Conservation (phyloP, 2,329 filamentous ascomycete species). For the Colletotrichum salicis region DNA sequence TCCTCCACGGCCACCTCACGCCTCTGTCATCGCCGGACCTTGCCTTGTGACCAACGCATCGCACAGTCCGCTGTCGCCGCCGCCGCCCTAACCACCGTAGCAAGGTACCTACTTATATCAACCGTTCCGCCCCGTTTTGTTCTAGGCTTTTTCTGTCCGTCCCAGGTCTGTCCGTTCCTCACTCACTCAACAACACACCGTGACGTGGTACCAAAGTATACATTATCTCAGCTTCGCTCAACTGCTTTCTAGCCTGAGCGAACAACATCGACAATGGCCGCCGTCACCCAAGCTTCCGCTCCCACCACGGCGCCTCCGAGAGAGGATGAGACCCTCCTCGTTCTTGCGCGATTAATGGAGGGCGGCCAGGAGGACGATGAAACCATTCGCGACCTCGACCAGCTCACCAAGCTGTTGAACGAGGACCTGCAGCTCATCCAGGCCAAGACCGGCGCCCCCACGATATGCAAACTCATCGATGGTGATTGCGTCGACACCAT, state of each 20-base stretch:
- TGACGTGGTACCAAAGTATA: slow-evolving; percentile 21
- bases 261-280: slow-evolving; percentile 44
- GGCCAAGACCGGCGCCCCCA: slow-evolving; percentile 53
- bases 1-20: slow-evolving; percentile 10
- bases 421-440: slow-evolving; percentile 57
- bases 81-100: slow-evolving; percentile 20
- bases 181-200: slow-evolving; percentile 15
- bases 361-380: slow-evolving; percentile 85
- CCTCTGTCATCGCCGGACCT: slow-evolving; percentile 34
- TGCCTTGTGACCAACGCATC: slow-evolving; percentile 30
- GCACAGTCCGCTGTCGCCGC: slow-evolving; percentile 28
- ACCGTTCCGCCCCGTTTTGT: slow-evolving; percentile 21
- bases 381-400: slow-evolving; percentile 68
- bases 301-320: slow-evolving; percentile 47
- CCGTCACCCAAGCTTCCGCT: slow-evolving; percentile 45
- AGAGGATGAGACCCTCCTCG: slow-evolving; percentile 76
- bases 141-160: slow-evolving; percentile 24
- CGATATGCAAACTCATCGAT: slow-evolving; percentile 73
- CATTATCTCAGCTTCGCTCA: slow-evolving; percentile 10
- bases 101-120: slow-evolving; percentile 32
- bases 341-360: slow-evolving; percentile 90
- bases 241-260: slow-evolving; percentile 10
- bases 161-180: slow-evolving; percentile 31
- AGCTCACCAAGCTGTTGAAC: slow-evolving; percentile 68
- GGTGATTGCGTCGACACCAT: slow-evolving; percentile 84